phyloP scores from a whole-genome alignment of 306 rosid species.

The Ormosia semicastrata region DNA sequence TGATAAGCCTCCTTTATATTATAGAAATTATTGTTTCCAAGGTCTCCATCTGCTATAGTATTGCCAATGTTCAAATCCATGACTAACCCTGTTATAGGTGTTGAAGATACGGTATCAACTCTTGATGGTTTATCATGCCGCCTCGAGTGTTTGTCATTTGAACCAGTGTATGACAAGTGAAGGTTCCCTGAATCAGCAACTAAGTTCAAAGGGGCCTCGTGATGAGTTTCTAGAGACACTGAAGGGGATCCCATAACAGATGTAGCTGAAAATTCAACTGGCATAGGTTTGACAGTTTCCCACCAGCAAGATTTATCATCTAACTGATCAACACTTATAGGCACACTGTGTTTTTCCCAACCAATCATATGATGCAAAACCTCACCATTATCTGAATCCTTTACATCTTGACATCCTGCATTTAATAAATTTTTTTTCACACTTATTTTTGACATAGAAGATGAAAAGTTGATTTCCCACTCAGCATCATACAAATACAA shows the following conservation, averaged over 20 bases:
- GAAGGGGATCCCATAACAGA: conserved; percentile 39
- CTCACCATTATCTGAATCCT: conserved; percentile 35
- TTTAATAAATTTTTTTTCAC: background rate
- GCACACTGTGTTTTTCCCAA: conserved; percentile 35
- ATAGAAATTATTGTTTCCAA: conserved; percentile 32
- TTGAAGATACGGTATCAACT: conserved; percentile 37
- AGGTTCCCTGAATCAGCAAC: conserved; percentile 32
- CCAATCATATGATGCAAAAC: conserved; percentile 32
- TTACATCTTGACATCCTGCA: conserved; percentile 48
- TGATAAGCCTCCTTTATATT: conserved; percentile 33
- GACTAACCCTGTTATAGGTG: conserved; percentile 26
- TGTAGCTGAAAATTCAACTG: conserved; percentile 37
- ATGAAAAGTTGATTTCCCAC: background rate
- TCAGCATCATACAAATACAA: conserved; percentile 5
- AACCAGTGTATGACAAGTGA: conserved; percentile 27
- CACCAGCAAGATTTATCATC: conserved; percentile 45
- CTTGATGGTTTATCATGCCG: conserved; percentile 40
- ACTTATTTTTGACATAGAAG: conserved; percentile 5
- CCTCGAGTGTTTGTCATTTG: conserved; percentile 34
- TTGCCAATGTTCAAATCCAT: conserved; percentile 37
- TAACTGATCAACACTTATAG: conserved; percentile 24
- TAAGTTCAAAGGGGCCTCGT: conserved; percentile 27
- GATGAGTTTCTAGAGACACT: conserved; percentile 41
- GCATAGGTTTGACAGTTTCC: conserved; percentile 32
- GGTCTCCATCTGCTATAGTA: conserved; percentile 30